Percentiles rank a stretch among this genome's conserved stretches.
phyloP scores from a whole-genome alignment of 1,284 basidiomycete genomes.

The Cutaneotrichosporon sp. region DNA sequence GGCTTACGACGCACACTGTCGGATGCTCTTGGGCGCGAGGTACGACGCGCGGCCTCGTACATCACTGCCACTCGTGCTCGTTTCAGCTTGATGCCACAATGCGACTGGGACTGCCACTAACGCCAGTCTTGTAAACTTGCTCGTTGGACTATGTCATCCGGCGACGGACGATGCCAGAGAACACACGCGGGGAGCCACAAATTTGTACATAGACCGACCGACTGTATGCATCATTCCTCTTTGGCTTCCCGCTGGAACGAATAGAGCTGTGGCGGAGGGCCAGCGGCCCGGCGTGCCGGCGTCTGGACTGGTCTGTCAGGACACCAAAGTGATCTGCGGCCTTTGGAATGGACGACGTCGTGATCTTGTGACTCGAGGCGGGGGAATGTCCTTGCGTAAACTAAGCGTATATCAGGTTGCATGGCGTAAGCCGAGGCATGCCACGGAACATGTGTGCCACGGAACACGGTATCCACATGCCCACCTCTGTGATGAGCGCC shows the following conservation, averaged over 20 bases:
- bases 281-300: too few species aligned
- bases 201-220: constrained; percentile 6
- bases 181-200: neutral
- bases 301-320: too few species aligned
- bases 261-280: neutral
- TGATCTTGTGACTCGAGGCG: too few species aligned
- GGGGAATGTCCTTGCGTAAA: too few species aligned
- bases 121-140: constrained; percentile 8
- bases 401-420: too few species aligned
- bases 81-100: neutral
- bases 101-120: neutral
- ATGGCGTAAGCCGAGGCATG: too few species aligned
- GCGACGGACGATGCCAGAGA: neutral
- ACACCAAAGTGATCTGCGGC: too few species aligned
- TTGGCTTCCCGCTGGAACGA: neutral
- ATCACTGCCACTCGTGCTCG: neutral
- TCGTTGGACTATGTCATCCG: neutral
- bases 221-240: constrained; percentile 5
- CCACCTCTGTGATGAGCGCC: too few species aligned
- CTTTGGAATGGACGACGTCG: too few species aligned
- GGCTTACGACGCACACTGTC: neutral
- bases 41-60: neutral
- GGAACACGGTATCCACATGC: too few species aligned
- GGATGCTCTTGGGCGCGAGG: neutral
- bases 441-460: too few species aligned